Evolutionary conservation across 805 yeast genomes (phyloP).

Genomic region (Tetrapisispora nanseiensis): DNA sequence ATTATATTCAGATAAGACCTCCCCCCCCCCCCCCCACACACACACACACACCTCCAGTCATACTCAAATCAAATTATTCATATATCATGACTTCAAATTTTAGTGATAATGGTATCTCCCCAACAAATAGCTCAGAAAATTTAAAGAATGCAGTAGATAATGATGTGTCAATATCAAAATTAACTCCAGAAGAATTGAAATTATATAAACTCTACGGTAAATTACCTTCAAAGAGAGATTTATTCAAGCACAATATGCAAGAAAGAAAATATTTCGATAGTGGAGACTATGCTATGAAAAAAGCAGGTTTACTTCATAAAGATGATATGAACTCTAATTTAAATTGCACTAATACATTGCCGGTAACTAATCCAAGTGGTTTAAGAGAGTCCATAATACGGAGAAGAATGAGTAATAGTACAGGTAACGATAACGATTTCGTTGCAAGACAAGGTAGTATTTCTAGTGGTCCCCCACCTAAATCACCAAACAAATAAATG

Average conservation of each 20-base stretch:
- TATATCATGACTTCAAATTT: background rate
- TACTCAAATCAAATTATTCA: background rate
- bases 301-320: conserved; percentile 40
- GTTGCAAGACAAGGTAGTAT: conserved; percentile 29
- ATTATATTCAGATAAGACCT: too few species aligned
- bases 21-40: too few species aligned
- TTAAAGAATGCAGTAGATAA: conserved; percentile 9
- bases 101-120: conserved; percentile 13
- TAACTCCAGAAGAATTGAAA: conserved; percentile 71
- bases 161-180: conserved; percentile 41
- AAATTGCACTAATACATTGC: conserved; percentile 21
- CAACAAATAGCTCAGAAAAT: conserved; percentile 21
- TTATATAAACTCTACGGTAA: conserved; percentile 76
- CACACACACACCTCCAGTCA: background rate
- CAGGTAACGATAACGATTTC: conserved; percentile 14
- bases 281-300: conserved; percentile 86
- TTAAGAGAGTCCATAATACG: conserved; percentile 28
- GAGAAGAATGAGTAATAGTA: conserved; percentile 29
- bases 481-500: conserved; percentile 26
- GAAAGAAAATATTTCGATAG: conserved; percentile 90
- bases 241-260: conserved; percentile 63
- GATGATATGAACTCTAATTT: conserved; percentile 20
- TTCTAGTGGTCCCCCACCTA: conserved; percentile 31
- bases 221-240: conserved; percentile 70
- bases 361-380: conserved; percentile 30